Percentiles rank a stretch among this genome's conserved stretches.
phyloP scores from a whole-genome alignment of 2,329 filamentous ascomycete species.

The Fusarium sp. region DNA sequence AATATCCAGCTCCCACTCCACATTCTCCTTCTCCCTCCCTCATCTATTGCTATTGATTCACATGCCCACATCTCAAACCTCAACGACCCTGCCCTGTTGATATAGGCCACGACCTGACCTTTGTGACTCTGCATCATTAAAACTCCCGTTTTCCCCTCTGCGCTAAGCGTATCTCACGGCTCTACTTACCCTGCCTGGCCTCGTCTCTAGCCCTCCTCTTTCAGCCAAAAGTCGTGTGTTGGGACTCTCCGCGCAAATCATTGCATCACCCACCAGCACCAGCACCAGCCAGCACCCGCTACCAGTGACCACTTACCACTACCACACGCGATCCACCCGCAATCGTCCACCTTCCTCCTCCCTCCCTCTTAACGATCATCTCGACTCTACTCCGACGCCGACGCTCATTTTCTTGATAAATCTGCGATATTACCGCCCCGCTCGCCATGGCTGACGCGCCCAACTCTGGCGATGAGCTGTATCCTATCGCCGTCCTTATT shows the following conservation, averaged over 20 bases:
- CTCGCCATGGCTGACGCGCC: conserved; percentile 87
- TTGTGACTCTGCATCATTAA: conserved; percentile 28
- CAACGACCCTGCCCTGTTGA: conserved; percentile 25
- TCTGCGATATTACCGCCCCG: conserved; percentile 51
- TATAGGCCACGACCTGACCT: conserved; percentile 38
- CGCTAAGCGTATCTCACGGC: conserved; percentile 30
- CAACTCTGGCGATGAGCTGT: conserved; percentile 97
- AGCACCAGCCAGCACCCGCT: conserved; percentile 1
- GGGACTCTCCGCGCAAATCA: conserved; percentile 51
- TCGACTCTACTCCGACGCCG: conserved; percentile 38
- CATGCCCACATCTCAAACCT: conserved; percentile 38
- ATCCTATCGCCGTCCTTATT: conserved; percentile 99
- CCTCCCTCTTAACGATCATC: conserved; percentile 41
- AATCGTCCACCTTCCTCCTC: conserved; percentile 41
- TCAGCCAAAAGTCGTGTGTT: conserved; percentile 49
- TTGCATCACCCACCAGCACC: conserved; percentile 49
- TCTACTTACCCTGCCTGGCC: conserved; percentile 15
- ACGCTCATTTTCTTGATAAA: conserved; percentile 43
- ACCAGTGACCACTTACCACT: conserved; percentile 2
- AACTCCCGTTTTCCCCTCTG: conserved; percentile 27
- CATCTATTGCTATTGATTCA: conserved; percentile 47
- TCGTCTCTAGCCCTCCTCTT: conserved; percentile 32
- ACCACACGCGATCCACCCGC: conserved; percentile 49
- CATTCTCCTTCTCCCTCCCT: conserved; percentile 43
- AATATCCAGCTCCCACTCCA: conserved; percentile 43